Conservation (phyloP, 2,329 filamentous ascomycete genomes). For the Trichoderma simmonsii region DNA sequence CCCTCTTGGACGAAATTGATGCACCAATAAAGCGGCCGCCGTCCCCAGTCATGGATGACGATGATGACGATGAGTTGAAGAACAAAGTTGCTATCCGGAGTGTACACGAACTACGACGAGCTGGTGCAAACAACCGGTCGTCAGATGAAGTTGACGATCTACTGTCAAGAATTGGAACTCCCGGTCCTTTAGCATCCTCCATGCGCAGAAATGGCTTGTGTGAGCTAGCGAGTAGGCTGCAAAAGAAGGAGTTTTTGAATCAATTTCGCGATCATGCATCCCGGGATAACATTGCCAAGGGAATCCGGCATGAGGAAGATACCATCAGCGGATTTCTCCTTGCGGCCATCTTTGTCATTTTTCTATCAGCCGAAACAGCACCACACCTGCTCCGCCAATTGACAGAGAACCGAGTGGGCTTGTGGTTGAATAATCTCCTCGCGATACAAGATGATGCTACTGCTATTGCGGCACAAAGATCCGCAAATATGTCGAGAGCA, state of each 20-base stretch:
- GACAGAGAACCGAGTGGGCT: slow-evolving; percentile 50
- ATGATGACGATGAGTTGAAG: slow-evolving; percentile 35
- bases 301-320: slow-evolving; percentile 59
- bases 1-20: slow-evolving; percentile 23
- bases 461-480: slow-evolving; percentile 60
- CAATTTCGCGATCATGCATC: slow-evolving; percentile 74
- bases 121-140: slow-evolving; percentile 64
- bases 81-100: slow-evolving; percentile 54
- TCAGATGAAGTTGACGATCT: slow-evolving; percentile 64
- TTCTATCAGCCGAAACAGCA: slow-evolving; percentile 60
- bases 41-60: slow-evolving; percentile 28
- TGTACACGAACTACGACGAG: slow-evolving; percentile 63
- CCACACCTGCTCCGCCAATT: slow-evolving; percentile 58
- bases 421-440: slow-evolving; percentile 56
- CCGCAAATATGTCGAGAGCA: slow-evolving; percentile 65
- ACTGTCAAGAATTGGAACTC: slow-evolving; percentile 56
- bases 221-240: slow-evolving; percentile 58
- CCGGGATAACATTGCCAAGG: slow-evolving; percentile 64
- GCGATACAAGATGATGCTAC: slow-evolving; percentile 52
- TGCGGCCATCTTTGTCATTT: slow-evolving; percentile 58
- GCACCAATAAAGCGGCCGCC: slow-evolving; percentile 24
- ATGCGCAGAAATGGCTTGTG: slow-evolving; percentile 57
- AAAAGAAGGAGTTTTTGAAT: slow-evolving; percentile 59
- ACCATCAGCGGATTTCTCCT: slow-evolving; percentile 61
- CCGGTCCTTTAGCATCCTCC: slow-evolving; percentile 45